phyloP scores from a whole-genome alignment of 208 protist species.

The Leishmania tropica region DNA sequence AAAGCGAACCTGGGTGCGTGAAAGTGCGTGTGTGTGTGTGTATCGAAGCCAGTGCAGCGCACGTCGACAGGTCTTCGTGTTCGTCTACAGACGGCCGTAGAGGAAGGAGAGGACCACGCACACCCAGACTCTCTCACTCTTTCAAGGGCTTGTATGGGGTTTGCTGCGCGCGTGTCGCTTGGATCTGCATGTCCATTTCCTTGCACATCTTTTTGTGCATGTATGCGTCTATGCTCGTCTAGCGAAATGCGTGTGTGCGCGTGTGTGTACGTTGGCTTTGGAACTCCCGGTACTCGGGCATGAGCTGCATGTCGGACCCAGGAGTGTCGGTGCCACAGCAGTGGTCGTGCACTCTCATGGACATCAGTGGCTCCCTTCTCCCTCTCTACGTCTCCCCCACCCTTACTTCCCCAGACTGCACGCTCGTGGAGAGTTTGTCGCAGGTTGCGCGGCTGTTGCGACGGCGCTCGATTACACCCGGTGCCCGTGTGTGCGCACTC shows the following conservation, averaged over 20 bases:
- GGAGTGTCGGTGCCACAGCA: background rate
- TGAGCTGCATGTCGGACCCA: background rate
- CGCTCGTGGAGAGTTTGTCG: background rate
- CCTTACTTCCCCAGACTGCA: background rate
- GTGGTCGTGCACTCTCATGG: background rate
- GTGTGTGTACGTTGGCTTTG: background rate
- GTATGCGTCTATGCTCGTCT: background rate
- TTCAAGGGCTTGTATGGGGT: background rate
- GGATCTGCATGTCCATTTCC: background rate
- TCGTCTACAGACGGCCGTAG: background rate
- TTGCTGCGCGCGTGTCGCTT: background rate
- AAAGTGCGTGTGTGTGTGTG: background rate
- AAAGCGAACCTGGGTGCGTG: background rate
- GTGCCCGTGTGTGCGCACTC: background rate
- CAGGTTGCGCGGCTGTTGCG: background rate
- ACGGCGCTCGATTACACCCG: background rate
- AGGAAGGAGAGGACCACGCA: background rate
- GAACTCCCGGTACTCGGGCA: no score
- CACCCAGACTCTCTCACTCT: background rate
- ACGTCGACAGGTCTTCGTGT: background rate
- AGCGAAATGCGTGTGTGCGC: background rate
- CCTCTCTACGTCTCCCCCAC: background rate
- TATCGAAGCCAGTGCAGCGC: background rate
- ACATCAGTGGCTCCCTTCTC: background rate
- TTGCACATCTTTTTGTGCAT: background rate